Base-by-base conservation (phyloP, 2,329 filamentous ascomycete species). In the Aureobasidium sp. region DNA sequence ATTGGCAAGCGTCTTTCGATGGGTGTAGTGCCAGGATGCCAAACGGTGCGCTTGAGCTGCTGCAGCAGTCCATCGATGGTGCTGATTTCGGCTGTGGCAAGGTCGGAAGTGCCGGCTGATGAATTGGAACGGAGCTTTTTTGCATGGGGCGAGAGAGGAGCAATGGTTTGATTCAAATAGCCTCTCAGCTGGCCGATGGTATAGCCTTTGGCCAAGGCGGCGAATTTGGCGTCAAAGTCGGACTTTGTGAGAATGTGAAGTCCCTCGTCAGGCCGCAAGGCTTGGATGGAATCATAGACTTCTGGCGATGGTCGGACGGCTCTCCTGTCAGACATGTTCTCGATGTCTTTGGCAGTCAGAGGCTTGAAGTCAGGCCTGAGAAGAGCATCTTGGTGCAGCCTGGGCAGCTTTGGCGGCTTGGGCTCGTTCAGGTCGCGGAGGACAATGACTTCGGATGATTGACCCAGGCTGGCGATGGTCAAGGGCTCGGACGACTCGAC, bases 401-500 rank as follows among this genome's bases (percentile, higher is more conserved):
- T n/a, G n/a, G n/a, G n/a, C 27, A 5, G 14, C 12, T 24, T 16
- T 14, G 14, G n/a, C n/a, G 21, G 16, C 8, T 54, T 52, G 11
- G 47, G 40, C 21, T 51, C 48, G 48, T 51, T 24, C 25, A 58
- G 22, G 34, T 58, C 56, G 19, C 56, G 44, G 10, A 58, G 40
- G 11, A 58, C 51, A 21, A 58, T 58, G 32, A 58, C 52, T 34
- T 56, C 54, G 6, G 56, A 54, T 5, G 42, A 39, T 45, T 53
- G 37, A 17, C 53, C 54, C 16, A 58, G 30, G 7, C 54, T 56
- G 10, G 34, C 49, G 48, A 56, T 56, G 27, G 44, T 48, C 24
- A 58, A 29, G 8, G 37, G 14, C 34, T 54, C 56, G 11, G 54
- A 32, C 19, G 49, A 49, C 24, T 56, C 53, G 24, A 48, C 27